Evolutionary conservation across 495 filamentous ascomycete genomes (phyloP), one percentile per base, ranked within the genome.

Genomic region (Tuber melanosporum): DNA sequence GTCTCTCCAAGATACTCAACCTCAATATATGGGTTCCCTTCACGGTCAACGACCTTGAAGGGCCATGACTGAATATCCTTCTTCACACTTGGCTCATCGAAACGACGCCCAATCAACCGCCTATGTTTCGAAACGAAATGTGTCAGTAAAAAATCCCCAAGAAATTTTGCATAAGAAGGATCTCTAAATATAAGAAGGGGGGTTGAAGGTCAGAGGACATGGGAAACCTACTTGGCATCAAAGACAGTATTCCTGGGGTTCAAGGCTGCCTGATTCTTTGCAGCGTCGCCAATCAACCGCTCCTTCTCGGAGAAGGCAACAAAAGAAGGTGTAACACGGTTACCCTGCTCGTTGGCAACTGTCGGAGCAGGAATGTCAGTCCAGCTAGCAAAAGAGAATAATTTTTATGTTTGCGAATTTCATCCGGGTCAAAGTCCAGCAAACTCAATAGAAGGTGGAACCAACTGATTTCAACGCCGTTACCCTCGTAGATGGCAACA

Each of bases 191-290:
- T 72, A 73, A 73, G 22, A 20, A n/a, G 71, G 47, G 5, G 57
- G 32, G 32, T 45, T 32, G n/a, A 22, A 75, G 45, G 45, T 75
- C 4, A 74, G 46, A n/a, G 39, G 6, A 3, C n/a, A 52, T 26
- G 20, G n/a, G 39, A 6, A 75, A 87, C 87, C 76, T 85, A 91
- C 89, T 98, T 98, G 84, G 95, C 93, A 86, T 99, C 95, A 88
- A 98, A 99, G 87, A 99, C 91, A 80, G 96, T 98, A 90, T 98
- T 96, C 83, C 87, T 86, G 72, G 95, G 95, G 91, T 98, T 99
- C 91, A 98, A 97, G 85, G 95, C 95, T 84, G 96, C 94, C 88
- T 98, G 95, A 89, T 98, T 99, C 92, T 98, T 98, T 85, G 95
- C 95, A 52, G 95, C 92, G 90, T 99, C 95, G 87, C 95, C 95